A percentile compares a stretch with the other conserved stretches of the same genome.
These are phyloP conservation scores for Petunia axillaris DNA, from an alignment of 257 asterid species.

Conservation along the genomic window DNA sequence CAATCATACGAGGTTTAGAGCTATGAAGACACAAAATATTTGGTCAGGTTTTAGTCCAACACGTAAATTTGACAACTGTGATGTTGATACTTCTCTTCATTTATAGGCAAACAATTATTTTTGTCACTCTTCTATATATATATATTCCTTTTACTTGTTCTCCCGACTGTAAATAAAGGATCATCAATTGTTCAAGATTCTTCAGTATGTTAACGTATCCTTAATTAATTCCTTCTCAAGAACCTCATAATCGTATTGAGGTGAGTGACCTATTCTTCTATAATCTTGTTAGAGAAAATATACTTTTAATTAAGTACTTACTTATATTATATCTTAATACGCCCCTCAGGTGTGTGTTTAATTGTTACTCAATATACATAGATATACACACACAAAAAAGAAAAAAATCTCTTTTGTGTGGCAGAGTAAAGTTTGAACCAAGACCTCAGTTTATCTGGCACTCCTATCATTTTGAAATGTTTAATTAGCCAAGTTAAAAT, in stretches of 20 bases:
- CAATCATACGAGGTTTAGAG: background rate
- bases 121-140: background rate
- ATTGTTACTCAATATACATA: too few species aligned
- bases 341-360: too few species aligned
- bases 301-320: too few species aligned
- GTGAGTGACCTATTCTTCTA: too few species aligned
- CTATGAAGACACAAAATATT: background rate
- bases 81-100: constrained; percentile 33
- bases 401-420: too few species aligned
- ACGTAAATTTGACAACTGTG: constrained; percentile 11
- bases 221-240: background rate
- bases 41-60: constrained; percentile 13
- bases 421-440: too few species aligned
- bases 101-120: constrained; percentile 5
- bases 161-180: background rate
- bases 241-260: background rate
- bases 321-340: too few species aligned
- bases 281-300: too few species aligned
- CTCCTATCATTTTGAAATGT: too few species aligned
- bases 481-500: too few species aligned
- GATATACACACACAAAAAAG: too few species aligned
- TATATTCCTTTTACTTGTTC: background rate
- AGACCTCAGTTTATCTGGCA: too few species aligned
- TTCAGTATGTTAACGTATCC: constrained; percentile 5
- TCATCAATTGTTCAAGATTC: background rate